These are phyloP conservation scores for Puccinia brachypodii DNA, from an alignment of 1,284 basidiomycete species.

Conservation along the genomic window DNA sequence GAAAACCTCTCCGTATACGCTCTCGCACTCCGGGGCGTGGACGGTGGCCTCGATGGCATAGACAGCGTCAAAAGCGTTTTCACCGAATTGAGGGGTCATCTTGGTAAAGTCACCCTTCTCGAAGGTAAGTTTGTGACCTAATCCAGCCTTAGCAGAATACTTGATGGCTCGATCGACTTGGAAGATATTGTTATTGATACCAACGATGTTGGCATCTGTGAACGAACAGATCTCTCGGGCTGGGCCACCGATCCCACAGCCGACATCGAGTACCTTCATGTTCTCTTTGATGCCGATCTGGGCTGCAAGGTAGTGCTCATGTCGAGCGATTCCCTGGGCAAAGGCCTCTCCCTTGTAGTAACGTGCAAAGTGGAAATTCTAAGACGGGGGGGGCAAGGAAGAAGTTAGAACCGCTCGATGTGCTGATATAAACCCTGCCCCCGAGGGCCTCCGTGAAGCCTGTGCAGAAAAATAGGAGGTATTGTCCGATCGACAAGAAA, in stretches of 20 bases:
- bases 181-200: conserved; percentile 96
- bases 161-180: conserved; percentile 81
- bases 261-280: conserved; percentile 96
- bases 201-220: conserved; percentile 79
- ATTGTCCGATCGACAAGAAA: background rate
- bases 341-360: conserved; percentile 58
- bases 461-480: background rate
- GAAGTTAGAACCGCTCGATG: background rate
- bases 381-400: conserved; percentile 53
- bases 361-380: conserved; percentile 58
- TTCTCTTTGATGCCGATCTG: conserved; percentile 79
- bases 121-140: conserved; percentile 75
- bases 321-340: conserved; percentile 70
- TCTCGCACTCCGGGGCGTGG: conserved; percentile 92
- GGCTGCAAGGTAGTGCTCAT: conserved; percentile 94
- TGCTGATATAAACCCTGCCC: background rate
- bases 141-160: conserved; percentile 77
- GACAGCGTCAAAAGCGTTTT: conserved; percentile 92
- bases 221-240: conserved; percentile 93
- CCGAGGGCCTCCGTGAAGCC: background rate
- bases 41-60: conserved; percentile 98
- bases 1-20: conserved; percentile 89
- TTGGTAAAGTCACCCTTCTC: conserved; percentile 97
- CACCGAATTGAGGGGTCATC: conserved; percentile 84
- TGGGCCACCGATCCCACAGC: conserved; percentile 96